Evolutionary conservation across 768 basidiomycete genomes (phyloP).

Genomic region (Strobilomyces dryophilus): DNA sequence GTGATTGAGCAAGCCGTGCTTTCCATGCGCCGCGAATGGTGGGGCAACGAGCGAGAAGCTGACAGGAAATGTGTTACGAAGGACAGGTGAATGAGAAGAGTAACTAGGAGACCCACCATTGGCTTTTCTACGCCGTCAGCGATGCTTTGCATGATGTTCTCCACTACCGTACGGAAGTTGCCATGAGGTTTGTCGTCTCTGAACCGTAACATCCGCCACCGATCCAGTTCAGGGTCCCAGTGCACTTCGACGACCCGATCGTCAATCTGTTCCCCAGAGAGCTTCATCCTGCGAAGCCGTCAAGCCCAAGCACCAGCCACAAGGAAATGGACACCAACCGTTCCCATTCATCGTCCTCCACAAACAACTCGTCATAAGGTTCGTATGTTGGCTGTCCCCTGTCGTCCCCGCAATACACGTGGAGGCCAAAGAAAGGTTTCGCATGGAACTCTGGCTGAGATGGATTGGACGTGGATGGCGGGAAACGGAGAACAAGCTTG

Average conservation of each 20-base stretch:
- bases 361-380: conserved; percentile 78
- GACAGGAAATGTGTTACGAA: conserved; percentile 17
- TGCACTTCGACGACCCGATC: conserved; percentile 93
- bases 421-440: conserved; percentile 82
- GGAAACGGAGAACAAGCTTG: conserved; percentile 92
- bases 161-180: conserved; percentile 81
- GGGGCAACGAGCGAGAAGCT: conserved; percentile 67
- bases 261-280: conserved; percentile 80
- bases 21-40: conserved; percentile 76
- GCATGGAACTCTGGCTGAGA: conserved; percentile 71
- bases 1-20: conserved; percentile 45
- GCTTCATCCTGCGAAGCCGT: conserved; percentile 63
- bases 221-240: conserved; percentile 66
- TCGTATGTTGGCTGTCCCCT: conserved; percentile 60
- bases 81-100: neutral
- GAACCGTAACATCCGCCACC: conserved; percentile 92
- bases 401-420: conserved; percentile 77
- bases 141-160: conserved; percentile 88
- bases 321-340: conserved; percentile 46
- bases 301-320: neutral
- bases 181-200: conserved; percentile 92
- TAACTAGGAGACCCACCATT: conserved; percentile 46
- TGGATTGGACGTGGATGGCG: conserved; percentile 51
- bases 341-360: conserved; percentile 93
- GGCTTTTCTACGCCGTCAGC: conserved; percentile 92